Evolutionary conservation across 202 grass and related monocot genomes (phyloP), one percentile per base, ranked within the genome.

Genomic region (Schoenoplectus tabernaemontani): DNA sequence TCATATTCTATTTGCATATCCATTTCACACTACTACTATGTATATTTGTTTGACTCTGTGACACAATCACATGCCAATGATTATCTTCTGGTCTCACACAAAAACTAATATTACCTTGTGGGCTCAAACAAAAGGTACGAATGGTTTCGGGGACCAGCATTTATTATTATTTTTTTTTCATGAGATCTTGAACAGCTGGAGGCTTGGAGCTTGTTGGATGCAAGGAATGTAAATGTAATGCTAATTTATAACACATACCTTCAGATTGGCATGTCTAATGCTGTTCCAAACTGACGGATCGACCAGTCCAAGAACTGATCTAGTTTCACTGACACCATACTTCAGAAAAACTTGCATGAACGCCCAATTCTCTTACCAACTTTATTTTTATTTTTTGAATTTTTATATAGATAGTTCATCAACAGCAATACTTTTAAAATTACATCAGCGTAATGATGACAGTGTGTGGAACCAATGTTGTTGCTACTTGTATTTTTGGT

Each of bases 1-100:
- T 22, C 11, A n/a, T 74, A 53, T 46, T 19, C 2, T 9, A 4
- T 64, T 44, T 30, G 28, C 43, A 72, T 23, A 47, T 72, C 67
- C 12, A 47, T 48, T 16, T 47, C 15, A 28, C 12, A 72, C 42
- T 72, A 30, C 23, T n/a, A n/a, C n/a, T n/a, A n/a, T 46, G 67
- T 15, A 72, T 30, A 48, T 59, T 79, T 62, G 53, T 60, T 60
- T 20, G 39, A 64, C 59, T 43, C 22, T 42, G 44, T 22, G 78
- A 64, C 59, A 80, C 57, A 78, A 43, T 78, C 76, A 78, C 76
- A 78, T 78, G 76, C 76, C 76, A 78, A 42, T 78, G 37, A 61
- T 78, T 78, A 44, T 20, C 36, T 43, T 9, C 23, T 61, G 11
- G 56, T 43, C 56, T 78, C 76, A 43, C 39, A 12, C 32, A 30